Conservation (phyloP, 2,329 filamentous ascomycete genomes). For the Knoxdaviesia proteae region DNA sequence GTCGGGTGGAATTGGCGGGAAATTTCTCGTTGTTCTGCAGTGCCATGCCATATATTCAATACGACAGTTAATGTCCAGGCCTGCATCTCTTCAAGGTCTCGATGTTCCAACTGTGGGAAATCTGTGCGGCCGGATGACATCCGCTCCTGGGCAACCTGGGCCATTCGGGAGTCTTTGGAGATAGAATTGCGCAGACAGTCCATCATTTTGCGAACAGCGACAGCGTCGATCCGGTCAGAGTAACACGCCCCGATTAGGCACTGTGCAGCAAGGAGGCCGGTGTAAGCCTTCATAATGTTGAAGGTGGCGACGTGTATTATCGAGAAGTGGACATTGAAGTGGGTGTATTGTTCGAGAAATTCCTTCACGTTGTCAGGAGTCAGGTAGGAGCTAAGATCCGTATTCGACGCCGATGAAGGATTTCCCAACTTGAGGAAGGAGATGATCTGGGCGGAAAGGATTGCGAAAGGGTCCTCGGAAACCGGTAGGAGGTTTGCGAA, state of each 20-base stretch:
- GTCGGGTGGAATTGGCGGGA: constrained; percentile 37
- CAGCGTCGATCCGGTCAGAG: constrained; percentile 37
- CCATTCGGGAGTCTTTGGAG: not conserved
- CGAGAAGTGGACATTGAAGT: constrained; percentile 55
- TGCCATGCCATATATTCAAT: constrained; percentile 51
- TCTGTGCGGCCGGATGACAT: too few relatives aligned
- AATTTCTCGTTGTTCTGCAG: constrained; percentile 39
- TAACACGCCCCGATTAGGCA: constrained; percentile 58
- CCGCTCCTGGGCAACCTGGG: not conserved
- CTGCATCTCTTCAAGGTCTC: constrained; percentile 45
- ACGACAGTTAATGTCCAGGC: constrained; percentile 40
- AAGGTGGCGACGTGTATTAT: constrained; percentile 54
- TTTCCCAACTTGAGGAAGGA: constrained; percentile 29
- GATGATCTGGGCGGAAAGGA: constrained; percentile 33
- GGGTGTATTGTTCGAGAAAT: constrained; percentile 49
- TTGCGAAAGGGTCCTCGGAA: constrained; percentile 28
- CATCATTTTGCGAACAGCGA: constrained; percentile 47
- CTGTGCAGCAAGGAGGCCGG: constrained; percentile 47
- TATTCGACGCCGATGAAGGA: constrained; percentile 32
- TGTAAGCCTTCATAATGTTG: constrained; percentile 41
- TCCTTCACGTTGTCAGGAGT: constrained; percentile 48
- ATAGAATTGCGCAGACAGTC: constrained; percentile 27
- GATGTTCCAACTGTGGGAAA: constrained; percentile 2
- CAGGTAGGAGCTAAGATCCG: constrained; percentile 36
- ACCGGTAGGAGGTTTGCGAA: constrained; percentile 27